These are phyloP conservation scores for Lasiosphaeria miniovina DNA, from an alignment of 495 filamentous ascomycete genomes.

Conservation along the genomic window DNA sequence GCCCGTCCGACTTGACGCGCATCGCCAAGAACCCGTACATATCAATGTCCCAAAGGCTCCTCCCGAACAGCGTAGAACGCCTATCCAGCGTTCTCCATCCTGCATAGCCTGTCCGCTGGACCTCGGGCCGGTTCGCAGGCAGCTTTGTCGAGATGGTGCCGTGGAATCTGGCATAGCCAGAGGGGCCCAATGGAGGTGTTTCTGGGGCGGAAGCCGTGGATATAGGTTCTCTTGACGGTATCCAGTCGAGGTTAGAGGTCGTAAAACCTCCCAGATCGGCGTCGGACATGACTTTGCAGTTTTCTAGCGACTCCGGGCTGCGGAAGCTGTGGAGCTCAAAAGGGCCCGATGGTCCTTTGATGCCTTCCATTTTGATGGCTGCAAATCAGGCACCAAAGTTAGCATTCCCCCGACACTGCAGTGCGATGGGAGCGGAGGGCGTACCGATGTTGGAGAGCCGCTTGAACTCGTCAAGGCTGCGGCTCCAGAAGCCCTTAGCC, in stretches of 20 bases:
- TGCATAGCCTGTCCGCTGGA: slow-evolving; percentile 78
- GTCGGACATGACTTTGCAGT: slow-evolving; percentile 84
- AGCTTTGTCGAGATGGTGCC: slow-evolving; percentile 85
- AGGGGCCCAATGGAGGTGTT: slow-evolving; percentile 34
- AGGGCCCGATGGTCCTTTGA: slow-evolving; percentile 53
- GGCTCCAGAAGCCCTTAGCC: slow-evolving; percentile 42
- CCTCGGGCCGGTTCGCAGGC: slow-evolving; percentile 65
- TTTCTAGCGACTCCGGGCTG: slow-evolving; percentile 55
- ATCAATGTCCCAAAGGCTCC: slow-evolving; percentile 80
- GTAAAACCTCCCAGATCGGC: slow-evolving; percentile 83
- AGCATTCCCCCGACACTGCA: neutral
- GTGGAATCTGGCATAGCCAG: slow-evolving; percentile 69
- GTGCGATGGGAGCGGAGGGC: neutral
- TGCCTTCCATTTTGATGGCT: slow-evolving; percentile 50
- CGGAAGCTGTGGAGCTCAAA: slow-evolving; percentile 64
- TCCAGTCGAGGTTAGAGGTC: slow-evolving; percentile 65
- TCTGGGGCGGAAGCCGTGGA: slow-evolving; percentile 53
- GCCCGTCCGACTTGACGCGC: slow-evolving; percentile 85
- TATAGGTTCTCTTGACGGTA: slow-evolving; percentile 53
- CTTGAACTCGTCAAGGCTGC: slow-evolving; percentile 47
- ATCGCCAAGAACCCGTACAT: slow-evolving; percentile 83
- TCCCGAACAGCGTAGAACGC: slow-evolving; percentile 70
- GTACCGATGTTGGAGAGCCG: slow-evolving; percentile 44
- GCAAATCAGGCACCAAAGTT: neutral
- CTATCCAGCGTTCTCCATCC: slow-evolving; percentile 74